These are phyloP conservation scores for Mycena haematopus DNA, from an alignment of 768 basidiomycete genomes.

Conservation along the genomic window DNA sequence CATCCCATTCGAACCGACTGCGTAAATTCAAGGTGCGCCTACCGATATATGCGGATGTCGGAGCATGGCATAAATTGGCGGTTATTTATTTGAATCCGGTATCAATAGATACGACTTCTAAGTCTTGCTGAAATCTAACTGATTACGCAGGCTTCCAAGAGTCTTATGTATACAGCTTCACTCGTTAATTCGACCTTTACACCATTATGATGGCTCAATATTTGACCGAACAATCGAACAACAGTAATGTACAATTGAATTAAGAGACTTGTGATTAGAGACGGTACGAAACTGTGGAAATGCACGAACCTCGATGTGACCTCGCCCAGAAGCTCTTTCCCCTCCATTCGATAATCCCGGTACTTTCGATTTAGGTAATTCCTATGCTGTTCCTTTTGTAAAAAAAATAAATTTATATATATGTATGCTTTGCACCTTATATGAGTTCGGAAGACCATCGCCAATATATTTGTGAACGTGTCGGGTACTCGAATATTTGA, in stretches of 20 bases:
- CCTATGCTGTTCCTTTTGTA: too few relatives aligned
- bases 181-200: slow-evolving; percentile 14
- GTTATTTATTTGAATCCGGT: background rate
- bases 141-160: slow-evolving; percentile 22
- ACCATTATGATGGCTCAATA: slow-evolving; percentile 11
- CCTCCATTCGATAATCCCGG: slow-evolving; percentile 47
- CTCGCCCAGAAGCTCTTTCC: slow-evolving; percentile 17
- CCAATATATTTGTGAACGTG: too few relatives aligned
- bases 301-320: slow-evolving; percentile 17
- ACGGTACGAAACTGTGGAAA: background rate
- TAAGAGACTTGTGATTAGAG: background rate
- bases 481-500: too few relatives aligned
- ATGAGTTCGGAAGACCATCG: too few relatives aligned
- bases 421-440: too few relatives aligned
- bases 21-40: too few relatives aligned
- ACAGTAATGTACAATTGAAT: slow-evolving; percentile 13
- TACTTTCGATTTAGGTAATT: slow-evolving; percentile 42
- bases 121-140: background rate
- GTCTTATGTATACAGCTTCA: slow-evolving; percentile 17
- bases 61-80: too few relatives aligned
- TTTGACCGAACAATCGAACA: slow-evolving; percentile 13
- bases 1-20: too few relatives aligned
- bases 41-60: too few relatives aligned
- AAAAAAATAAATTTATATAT: too few relatives aligned
- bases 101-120: background rate